Percentiles rank a stretch among this genome's conserved stretches.
These are phyloP conservation scores for Leccinum aurantiacum DNA, from an alignment of 768 basidiomycete genomes.

Conservation along the genomic window DNA sequence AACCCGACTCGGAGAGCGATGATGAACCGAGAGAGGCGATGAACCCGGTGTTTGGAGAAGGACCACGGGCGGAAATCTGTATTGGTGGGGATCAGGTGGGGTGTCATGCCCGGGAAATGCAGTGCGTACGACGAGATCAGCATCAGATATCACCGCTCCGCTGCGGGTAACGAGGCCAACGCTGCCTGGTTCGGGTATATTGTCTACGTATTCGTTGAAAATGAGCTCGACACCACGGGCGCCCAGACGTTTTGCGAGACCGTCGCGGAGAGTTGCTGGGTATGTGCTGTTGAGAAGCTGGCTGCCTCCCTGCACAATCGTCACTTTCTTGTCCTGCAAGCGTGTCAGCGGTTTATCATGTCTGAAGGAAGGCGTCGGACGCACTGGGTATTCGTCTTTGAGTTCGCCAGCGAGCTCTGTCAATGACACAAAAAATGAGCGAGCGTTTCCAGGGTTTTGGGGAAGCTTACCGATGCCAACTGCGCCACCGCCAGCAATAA, in stretches of 20 bases:
- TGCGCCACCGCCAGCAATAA: slow-evolving; percentile 57
- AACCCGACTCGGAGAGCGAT: slow-evolving; percentile 36
- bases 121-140: slow-evolving; percentile 57
- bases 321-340: slow-evolving; percentile 43
- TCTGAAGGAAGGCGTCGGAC: slow-evolving; percentile 9
- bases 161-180: slow-evolving; percentile 48
- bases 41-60: slow-evolving; percentile 55
- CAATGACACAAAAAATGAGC: neutral
- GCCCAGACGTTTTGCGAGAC: slow-evolving; percentile 41
- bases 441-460: slow-evolving; percentile 1
- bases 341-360: slow-evolving; percentile 8
- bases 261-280: slow-evolving; percentile 51
- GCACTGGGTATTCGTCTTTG: slow-evolving; percentile 40
- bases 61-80: slow-evolving; percentile 31
- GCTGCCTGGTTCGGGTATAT: slow-evolving; percentile 38
- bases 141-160: slow-evolving; percentile 45
- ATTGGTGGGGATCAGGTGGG: slow-evolving; percentile 1
- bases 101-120: neutral
- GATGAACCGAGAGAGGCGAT: slow-evolving; percentile 44
- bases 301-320: slow-evolving; percentile 56
- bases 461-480: slow-evolving; percentile 46
- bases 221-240: slow-evolving; percentile 50
- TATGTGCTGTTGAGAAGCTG: slow-evolving; percentile 59
- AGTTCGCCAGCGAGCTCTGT: slow-evolving; percentile 48
- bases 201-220: slow-evolving; percentile 53